Conservation (phyloP, 2,329 filamentous ascomycete genomes). For the Triangularia verruculosa region DNA sequence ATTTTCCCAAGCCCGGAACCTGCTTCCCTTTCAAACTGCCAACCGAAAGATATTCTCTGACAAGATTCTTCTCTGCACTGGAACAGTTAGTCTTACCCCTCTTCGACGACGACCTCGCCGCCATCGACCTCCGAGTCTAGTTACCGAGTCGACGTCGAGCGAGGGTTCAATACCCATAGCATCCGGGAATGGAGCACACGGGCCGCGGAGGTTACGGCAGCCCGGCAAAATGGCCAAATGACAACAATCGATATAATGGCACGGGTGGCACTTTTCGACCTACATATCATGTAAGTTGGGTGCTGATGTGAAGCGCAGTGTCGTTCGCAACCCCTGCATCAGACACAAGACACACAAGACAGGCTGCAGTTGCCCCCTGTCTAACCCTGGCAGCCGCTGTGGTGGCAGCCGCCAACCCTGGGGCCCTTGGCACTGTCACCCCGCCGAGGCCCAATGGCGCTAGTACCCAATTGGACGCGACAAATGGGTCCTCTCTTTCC, state of each 20-base stretch:
- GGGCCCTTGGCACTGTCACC: background rate
- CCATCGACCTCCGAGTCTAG: background rate
- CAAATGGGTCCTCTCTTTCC: background rate
- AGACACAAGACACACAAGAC: too few species aligned
- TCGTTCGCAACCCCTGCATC: too few species aligned
- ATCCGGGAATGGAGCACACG: background rate
- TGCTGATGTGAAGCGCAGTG: background rate
- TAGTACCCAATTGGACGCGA: background rate
- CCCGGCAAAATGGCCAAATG: background rate
- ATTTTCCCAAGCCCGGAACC: background rate
- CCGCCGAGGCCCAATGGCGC: background rate
- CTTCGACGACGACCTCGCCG: background rate
- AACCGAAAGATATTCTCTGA: background rate
- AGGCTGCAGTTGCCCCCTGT: background rate
- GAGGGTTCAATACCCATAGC: background rate
- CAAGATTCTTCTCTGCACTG: background rate
- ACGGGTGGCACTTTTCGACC: background rate
- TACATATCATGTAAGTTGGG: background rate
- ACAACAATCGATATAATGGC: background rate
- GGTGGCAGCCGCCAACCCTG: background rate
- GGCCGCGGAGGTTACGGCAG: background rate
- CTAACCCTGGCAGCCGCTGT: background rate
- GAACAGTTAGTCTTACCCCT: background rate
- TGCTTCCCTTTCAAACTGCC: background rate
- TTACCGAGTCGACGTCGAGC: background rate